Evolutionary conservation across 805 yeast genomes (phyloP).

Genomic region (Yamadazyma olivae): DNA sequence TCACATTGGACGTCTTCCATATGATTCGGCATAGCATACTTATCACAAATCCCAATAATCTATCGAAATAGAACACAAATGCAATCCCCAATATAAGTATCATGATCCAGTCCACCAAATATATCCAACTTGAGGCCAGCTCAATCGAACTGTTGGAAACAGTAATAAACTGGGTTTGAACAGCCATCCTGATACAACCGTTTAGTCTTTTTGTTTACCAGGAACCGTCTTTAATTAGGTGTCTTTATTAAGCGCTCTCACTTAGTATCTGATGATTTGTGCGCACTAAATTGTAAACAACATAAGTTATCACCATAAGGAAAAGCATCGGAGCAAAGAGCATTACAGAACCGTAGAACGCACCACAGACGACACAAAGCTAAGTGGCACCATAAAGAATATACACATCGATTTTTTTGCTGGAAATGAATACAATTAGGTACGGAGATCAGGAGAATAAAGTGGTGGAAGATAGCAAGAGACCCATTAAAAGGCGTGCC

Average conservation of each 20-base stretch:
- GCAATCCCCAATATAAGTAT: constrained; percentile 59
- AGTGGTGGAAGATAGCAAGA: neutral
- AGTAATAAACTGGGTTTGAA: constrained; percentile 23
- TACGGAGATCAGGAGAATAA: constrained; percentile 7
- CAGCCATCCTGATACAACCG: constrained; percentile 18
- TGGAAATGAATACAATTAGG: constrained; percentile 3
- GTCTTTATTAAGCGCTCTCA: too few relatives aligned
- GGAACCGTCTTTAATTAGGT: too few relatives aligned
- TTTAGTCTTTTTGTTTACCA: too few relatives aligned
- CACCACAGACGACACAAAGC: neutral
- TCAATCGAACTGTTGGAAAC: constrained; percentile 19
- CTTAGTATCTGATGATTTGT: too few relatives aligned
- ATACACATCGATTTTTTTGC: too few relatives aligned
- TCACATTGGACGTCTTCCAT: constrained; percentile 62
- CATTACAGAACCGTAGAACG: neutral
- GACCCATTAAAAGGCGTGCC: constrained; percentile 4
- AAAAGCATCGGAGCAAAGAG: too few relatives aligned
- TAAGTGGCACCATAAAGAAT: too few relatives aligned
- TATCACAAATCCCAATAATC: constrained; percentile 61
- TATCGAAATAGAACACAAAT: constrained; percentile 71
- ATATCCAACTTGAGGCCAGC: constrained; percentile 52
- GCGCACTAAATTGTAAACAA: too few relatives aligned
- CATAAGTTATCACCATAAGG: neutral
- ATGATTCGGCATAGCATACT: constrained; percentile 52
- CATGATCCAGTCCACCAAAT: constrained; percentile 79